Conservation (phyloP, 164 flowering plant species). For the Magnolia changhungtana region DNA sequence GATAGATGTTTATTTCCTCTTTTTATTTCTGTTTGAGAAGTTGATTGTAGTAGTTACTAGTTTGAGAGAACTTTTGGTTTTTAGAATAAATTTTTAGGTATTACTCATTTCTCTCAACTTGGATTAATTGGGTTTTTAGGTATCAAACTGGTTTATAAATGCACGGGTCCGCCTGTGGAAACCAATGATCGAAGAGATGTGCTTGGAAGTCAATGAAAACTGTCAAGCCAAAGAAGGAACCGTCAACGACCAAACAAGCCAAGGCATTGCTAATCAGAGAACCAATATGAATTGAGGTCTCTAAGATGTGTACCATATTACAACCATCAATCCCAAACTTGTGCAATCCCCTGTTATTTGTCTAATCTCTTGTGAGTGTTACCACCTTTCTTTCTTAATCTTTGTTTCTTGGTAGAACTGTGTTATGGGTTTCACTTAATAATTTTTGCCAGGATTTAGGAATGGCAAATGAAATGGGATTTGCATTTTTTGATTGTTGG, state of each 20-base stretch:
- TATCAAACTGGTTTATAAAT: constrained; percentile 95
- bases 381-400: no score
- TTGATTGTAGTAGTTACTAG: background rate
- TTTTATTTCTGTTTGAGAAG: background rate
- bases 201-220: constrained; percentile 69
- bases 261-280: background rate
- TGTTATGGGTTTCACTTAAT: no score
- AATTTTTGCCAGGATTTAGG: no score
- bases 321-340: no score
- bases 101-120: background rate
- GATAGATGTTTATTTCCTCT: background rate
- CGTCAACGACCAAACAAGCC: background rate
- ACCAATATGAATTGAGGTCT: no score
- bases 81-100: background rate
- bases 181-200: constrained; percentile 97
- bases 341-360: no score
- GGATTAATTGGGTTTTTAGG: constrained; percentile 35
- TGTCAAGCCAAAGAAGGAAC: background rate
- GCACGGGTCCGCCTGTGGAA: constrained; percentile 98
- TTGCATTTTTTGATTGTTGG: no score
- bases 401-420: no score
- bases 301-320: no score
- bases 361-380: no score
- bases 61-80: background rate
- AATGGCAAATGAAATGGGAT: no score